Conservation (phyloP, 129 eudicot species). For the Heracleum sosnowskyi region DNA sequence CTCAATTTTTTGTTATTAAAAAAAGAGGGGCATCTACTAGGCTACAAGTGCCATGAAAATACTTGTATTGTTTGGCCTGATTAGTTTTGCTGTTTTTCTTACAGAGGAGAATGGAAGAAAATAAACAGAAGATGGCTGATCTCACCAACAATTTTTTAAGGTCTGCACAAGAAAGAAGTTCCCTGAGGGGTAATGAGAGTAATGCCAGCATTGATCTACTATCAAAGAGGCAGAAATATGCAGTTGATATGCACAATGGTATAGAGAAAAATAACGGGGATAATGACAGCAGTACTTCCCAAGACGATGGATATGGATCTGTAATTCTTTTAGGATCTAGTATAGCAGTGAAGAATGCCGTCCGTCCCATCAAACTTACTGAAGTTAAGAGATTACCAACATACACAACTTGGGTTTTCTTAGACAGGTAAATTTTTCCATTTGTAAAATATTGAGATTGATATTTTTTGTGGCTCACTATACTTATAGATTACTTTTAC, state of each 20-base stretch:
- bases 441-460: background rate
- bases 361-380: slow-evolving; percentile 76
- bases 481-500: background rate
- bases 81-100: slow-evolving; percentile 12
- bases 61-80: slow-evolving; percentile 8
- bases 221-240: slow-evolving; percentile 78
- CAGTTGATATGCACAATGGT: slow-evolving; percentile 80
- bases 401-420: slow-evolving; percentile 75
- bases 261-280: slow-evolving; percentile 50
- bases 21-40: no score
- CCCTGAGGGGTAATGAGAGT: slow-evolving; percentile 25
- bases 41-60: background rate
- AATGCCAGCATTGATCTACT: slow-evolving; percentile 37
- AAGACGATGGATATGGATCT: slow-evolving; percentile 72
- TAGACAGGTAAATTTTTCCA: slow-evolving; percentile 55
- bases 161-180: slow-evolving; percentile 56
- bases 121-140: slow-evolving; percentile 50
- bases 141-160: slow-evolving; percentile 47
- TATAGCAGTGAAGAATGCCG: slow-evolving; percentile 79
- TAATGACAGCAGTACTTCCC: slow-evolving; percentile 49
- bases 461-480: background rate
- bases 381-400: slow-evolving; percentile 69
- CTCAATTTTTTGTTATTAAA: no score
- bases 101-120: slow-evolving; percentile 76
- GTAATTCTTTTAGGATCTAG: slow-evolving; percentile 84